Evolutionary conservation across 1,284 basidiomycete species (phyloP).

Genomic region (Mixia osmundae): DNA sequence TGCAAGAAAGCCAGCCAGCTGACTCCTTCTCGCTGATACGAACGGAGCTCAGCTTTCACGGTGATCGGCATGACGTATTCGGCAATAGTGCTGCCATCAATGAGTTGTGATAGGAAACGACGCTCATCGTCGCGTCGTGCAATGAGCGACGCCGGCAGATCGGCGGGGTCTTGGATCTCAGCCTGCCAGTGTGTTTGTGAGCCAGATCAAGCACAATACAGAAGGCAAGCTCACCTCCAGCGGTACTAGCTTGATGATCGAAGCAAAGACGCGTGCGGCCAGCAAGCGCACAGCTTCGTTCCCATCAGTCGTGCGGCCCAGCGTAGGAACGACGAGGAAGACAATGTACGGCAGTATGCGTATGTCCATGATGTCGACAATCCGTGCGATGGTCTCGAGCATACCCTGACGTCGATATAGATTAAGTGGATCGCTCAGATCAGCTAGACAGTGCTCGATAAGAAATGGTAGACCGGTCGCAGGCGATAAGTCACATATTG

Average conservation of each 20-base stretch:
- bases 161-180: slow-evolving; percentile 79
- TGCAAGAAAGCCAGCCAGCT: slow-evolving; percentile 97
- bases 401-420: slow-evolving; percentile 66
- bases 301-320: slow-evolving; percentile 90
- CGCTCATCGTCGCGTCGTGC: slow-evolving; percentile 68
- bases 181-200: slow-evolving; percentile 29
- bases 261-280: slow-evolving; percentile 89
- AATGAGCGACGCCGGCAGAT: slow-evolving; percentile 74
- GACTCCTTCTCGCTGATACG: slow-evolving; percentile 95
- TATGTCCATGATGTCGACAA: slow-evolving; percentile 75
- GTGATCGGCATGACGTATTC: slow-evolving; percentile 66
- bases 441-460: slow-evolving; percentile 62
- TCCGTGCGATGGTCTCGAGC: slow-evolving; percentile 65
- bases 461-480: slow-evolving; percentile 66
- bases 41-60: slow-evolving; percentile 82
- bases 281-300: slow-evolving; percentile 77
- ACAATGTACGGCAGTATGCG: slow-evolving; percentile 92
- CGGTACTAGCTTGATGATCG: slow-evolving; percentile 97
- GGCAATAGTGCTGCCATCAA: slow-evolving; percentile 85
- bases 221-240: slow-evolving; percentile 41
- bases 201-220: neutral
- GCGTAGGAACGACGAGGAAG: slow-evolving; percentile 84
- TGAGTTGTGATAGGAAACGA: slow-evolving; percentile 73
- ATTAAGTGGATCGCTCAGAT: slow-evolving; percentile 56
- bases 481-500: slow-evolving; percentile 64